Evolutionary conservation across 2,329 filamentous ascomycete species (phyloP), one percentile per base, ranked within the genome.

Genomic region (Trichoderma asperellum): DNA sequence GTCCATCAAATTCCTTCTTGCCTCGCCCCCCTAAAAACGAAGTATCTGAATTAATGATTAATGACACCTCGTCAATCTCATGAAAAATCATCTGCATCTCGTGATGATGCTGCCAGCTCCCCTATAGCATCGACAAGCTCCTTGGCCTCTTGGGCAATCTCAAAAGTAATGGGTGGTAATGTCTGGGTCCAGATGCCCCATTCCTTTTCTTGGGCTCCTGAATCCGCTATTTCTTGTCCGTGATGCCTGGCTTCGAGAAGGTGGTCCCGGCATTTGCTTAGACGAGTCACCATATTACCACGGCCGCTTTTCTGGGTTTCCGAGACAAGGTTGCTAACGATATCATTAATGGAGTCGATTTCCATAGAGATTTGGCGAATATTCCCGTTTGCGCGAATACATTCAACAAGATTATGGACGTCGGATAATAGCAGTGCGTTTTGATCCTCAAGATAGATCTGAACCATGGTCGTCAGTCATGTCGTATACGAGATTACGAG

Each of bases 121-220:
- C 81, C 82, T 12, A 85, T 77, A n/a, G 77, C 77, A 72, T 84
- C 81, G 29, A 79, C 79, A 70, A 93, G 81, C 77, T 92, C 92
- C 83, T 95, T 96, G 63, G 91, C 92, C 79, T 94, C 91, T 70
- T 91, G 86, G 7, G 92, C 93, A 76, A 95, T 91, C 79, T 93
- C 91, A 79, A 96, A 96, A n/a, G 92, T 92, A 73, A 96, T 89
- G 2, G 92, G 92, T 12, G 92, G 92, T 62, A 97, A 81, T 34
- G 88, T 89, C 77, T 91, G 89, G 67, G 87, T 90, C 83, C 91
- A 90, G 75, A 85, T 83, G 71, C 84, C 84, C 87, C 87, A 89
- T 72, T 87, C 84, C 70, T 84, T 81, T 66, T 85, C 83, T 58
- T 87, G 81, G 52, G 83, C 83, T 21, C 71, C 65, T 18, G 83